These are phyloP conservation scores for Mucor ambiguus DNA, from an alignment of 371 early-diverging fungal species.

Conservation along the genomic window DNA sequence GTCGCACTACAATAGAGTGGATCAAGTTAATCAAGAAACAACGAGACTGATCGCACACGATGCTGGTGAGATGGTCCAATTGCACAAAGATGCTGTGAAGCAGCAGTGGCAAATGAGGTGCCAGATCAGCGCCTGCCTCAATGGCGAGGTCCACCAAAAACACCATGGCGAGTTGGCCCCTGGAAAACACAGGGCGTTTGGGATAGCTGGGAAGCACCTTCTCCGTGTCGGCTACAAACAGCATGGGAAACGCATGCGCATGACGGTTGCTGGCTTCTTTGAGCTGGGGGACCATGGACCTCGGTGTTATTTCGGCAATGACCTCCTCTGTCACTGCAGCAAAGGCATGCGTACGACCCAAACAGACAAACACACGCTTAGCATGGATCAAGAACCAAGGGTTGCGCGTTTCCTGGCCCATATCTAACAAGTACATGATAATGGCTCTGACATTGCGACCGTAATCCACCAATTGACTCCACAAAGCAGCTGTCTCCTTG, in stretches of 20 bases:
- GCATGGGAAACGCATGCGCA: conserved; percentile 39
- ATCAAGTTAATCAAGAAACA: conserved; percentile 82
- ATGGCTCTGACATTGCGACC: conserved; percentile 69
- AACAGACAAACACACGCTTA: conserved; percentile 79
- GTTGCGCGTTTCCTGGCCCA: conserved; percentile 77
- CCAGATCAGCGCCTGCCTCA: conserved; percentile 73
- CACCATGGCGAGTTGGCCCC: conserved; percentile 78
- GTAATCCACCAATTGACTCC: conserved; percentile 80
- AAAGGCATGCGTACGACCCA: conserved; percentile 74
- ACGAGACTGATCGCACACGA: conserved; percentile 82
- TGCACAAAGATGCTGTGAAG: conserved; percentile 82
- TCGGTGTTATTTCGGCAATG: conserved; percentile 72
- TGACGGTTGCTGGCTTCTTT: conserved; percentile 53
- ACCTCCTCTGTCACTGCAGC: conserved; percentile 64
- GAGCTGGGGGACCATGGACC: conserved; percentile 73
- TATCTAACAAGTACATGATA: conserved; percentile 72
- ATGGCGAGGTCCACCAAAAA: conserved; percentile 82
- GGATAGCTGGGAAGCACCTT: conserved; percentile 66
- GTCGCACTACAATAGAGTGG: conserved; percentile 67
- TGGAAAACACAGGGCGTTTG: conserved; percentile 74
- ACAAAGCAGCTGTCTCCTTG: conserved; percentile 77
- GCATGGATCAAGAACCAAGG: conserved; percentile 79
- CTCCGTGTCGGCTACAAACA: conserved; percentile 72
- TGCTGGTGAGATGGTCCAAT: conserved; percentile 74
- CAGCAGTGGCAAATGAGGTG: conserved; percentile 72